Base-by-base conservation (phyloP, 2,329 filamentous ascomycete genomes). In the Daldinia eschscholtzii region DNA sequence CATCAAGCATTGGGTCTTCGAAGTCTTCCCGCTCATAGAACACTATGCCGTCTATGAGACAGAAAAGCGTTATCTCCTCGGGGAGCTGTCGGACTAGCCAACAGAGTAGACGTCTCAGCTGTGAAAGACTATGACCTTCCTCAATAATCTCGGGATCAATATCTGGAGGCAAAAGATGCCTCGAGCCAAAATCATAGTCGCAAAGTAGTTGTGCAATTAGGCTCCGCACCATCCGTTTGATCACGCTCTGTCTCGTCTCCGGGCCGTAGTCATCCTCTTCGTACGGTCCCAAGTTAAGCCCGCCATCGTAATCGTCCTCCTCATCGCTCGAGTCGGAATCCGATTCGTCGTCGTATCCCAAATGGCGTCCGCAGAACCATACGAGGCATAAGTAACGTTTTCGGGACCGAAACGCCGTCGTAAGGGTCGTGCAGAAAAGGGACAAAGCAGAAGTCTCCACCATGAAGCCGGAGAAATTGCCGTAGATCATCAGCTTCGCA, bases 11-110 rank as follows among this genome's bases (percentile, higher is more conserved):
- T 9, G 33, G 33, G 33, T 35, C 33, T 23, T 50, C 46, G 13
- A 50, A 50, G 13, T 50, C 46, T n/a, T 50, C 28, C 7, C 46
- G 46, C 26, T 50, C 46, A 4, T 50, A 50, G 15, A 30, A 50
- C 26, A 30, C 46, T 1, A 26, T 23, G 7, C 26, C 46, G 9
- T 50, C 46, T n/a, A 50, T 50, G 3, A 30, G 28, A 6, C 26
- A 50, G 26, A 50, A 50, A 50, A 50, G 13, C 15, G 15, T 18
- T 4, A 18, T 23, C 15, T 50, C 15, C 2, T 50, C 9, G 18
- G 46, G 28, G 15, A 52, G 28, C 26, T 50, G 26, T 26, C 23
- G 2, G 15, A 33, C 15, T 10, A 50, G 15, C 23, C 46, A 50
- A 13, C 26, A 30, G 9, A 50, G 18, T 6, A 50, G 26, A 26